phyloP scores from a whole-genome alignment of 169 alveolate genomes.

The Plasmodium falciparum region DNA sequence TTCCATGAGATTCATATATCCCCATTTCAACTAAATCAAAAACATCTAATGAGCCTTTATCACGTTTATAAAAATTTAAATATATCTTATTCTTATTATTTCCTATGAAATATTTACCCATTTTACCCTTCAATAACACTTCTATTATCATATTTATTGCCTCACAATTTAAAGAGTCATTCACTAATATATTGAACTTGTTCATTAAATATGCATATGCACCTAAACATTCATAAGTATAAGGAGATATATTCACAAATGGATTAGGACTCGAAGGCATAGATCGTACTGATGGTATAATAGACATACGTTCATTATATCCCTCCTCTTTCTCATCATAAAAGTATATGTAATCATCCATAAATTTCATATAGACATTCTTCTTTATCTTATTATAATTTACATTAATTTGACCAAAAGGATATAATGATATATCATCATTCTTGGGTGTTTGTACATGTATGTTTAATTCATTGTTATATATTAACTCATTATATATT shows the following conservation, averaged over 20 bases:
- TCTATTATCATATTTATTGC: constrained; percentile 65
- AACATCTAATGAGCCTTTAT: constrained; percentile 3
- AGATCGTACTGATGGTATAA: not conserved
- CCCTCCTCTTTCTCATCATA: constrained; percentile 27
- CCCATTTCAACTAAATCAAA: constrained; percentile 58
- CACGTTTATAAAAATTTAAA: constrained; percentile 31
- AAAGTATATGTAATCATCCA: constrained; percentile 31
- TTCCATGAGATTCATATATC: constrained; percentile 31
- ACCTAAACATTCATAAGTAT: constrained; percentile 68
- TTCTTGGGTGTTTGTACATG: constrained; percentile 56
- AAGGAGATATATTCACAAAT: constrained; percentile 40
- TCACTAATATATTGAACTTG: constrained; percentile 67
- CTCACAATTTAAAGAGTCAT: constrained; percentile 54
- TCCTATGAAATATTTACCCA: constrained; percentile 54
- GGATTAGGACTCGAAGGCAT: not conserved
- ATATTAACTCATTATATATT: not conserved
- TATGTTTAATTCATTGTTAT: not conserved
- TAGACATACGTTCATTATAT: not conserved
- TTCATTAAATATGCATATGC: constrained; percentile 75
- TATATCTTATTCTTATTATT: constrained; percentile 27
- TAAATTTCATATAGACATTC: constrained; percentile 49
- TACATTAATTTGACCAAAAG: constrained; percentile 30
- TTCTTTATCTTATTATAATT: constrained; percentile 11
- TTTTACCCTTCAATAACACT: constrained; percentile 57
- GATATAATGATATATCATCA: constrained; percentile 9